Conservation (phyloP, 1,284 basidiomycete species). For the Coriolopsis trogii region DNA sequence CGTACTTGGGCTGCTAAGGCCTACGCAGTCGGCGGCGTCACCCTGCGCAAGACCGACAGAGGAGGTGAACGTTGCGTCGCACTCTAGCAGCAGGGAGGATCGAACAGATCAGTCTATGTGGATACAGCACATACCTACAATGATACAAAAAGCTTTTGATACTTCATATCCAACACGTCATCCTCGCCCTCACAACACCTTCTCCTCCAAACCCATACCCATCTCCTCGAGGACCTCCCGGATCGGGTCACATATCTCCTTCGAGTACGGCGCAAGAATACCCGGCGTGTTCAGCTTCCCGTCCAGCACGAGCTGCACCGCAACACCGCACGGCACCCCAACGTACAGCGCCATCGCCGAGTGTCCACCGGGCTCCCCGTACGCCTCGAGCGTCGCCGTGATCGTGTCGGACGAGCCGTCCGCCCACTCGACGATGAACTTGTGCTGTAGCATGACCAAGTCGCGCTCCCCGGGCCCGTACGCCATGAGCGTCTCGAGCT, state of each 20-base stretch:
- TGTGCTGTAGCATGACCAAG: conserved; percentile 98
- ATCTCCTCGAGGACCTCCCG: conserved; percentile 80
- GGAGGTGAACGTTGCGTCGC: too few relatives aligned
- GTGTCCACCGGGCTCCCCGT: conserved; percentile 82
- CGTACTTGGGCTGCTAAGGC: too few relatives aligned
- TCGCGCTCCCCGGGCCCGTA: conserved; percentile 93
- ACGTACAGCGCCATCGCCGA: conserved; percentile 95
- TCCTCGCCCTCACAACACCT: conserved; percentile 59
- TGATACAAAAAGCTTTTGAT: too few relatives aligned
- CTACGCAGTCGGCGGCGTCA: too few relatives aligned
- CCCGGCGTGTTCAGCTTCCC: conserved; percentile 80
- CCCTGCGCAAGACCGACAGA: too few relatives aligned
- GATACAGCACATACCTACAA: too few relatives aligned
- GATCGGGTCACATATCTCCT: conserved; percentile 86
- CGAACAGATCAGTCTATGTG: too few relatives aligned
- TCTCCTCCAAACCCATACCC: conserved; percentile 83
- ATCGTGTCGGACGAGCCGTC: conserved; percentile 84
- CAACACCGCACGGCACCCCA: conserved; percentile 94
- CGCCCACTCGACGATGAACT: conserved; percentile 87
- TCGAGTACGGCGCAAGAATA: conserved; percentile 88
- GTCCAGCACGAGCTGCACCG: conserved; percentile 82
- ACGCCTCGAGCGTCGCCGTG: conserved; percentile 92
- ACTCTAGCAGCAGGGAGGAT: too few relatives aligned
- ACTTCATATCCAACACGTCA: too few relatives aligned
- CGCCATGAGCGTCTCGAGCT: conserved; percentile 90